These are phyloP conservation scores for Cornus kousa DNA, from an alignment of 148 eudicot genomes.

Conservation along the genomic window DNA sequence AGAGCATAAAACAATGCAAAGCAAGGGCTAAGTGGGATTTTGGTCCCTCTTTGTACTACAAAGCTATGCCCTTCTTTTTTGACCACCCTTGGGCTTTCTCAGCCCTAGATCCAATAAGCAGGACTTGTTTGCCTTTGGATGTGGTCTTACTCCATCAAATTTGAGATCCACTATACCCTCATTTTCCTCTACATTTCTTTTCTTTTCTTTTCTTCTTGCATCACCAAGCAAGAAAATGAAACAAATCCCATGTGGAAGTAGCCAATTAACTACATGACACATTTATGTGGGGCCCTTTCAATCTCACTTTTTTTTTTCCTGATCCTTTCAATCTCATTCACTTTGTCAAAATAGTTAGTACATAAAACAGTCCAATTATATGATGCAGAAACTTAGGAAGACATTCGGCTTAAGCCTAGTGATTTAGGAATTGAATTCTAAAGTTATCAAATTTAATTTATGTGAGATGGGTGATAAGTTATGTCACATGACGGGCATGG, in stretches of 20 bases:
- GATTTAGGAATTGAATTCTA: no score
- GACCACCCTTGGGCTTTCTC: slow-evolving; percentile 6
- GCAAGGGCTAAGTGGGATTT: slow-evolving; percentile 12
- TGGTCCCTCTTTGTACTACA: slow-evolving; percentile 12
- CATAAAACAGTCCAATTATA: not conserved
- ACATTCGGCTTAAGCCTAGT: no score
- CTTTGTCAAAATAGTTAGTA: not conserved
- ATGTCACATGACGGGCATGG: no score
- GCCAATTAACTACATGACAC: not conserved
- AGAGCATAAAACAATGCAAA: not conserved
- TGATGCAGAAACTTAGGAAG: no score
- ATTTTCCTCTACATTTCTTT: not conserved
- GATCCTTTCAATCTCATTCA: not conserved
- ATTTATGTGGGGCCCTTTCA: no score
- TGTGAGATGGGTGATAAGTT: no score
- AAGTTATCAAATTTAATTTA: no score
- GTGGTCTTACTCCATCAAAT: not conserved
- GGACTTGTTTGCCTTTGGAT: not conserved
- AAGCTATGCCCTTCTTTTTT: slow-evolving; percentile 5
- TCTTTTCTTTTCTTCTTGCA: not conserved
- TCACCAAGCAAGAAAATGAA: not conserved
- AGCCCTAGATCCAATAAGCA: not conserved
- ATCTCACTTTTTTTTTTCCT: no score
- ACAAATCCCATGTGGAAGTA: not conserved
- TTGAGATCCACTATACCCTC: slow-evolving; percentile 4